phyloP scores from a whole-genome alignment of 495 filamentous ascomycete species.

The Neurospora intermedia region DNA sequence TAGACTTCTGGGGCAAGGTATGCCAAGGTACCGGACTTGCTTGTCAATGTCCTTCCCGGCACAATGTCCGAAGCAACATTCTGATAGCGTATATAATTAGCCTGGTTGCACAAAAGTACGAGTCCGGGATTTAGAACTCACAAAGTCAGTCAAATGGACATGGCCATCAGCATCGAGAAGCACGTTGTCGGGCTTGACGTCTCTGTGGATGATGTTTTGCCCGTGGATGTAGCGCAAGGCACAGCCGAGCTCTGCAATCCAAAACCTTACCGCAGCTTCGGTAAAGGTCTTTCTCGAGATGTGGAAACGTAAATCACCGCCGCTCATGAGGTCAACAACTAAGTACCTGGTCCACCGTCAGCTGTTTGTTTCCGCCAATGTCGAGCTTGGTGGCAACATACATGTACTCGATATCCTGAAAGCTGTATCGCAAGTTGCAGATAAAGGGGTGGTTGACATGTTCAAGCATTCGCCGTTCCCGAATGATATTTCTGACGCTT shows the following conservation, averaged over 20 bases:
- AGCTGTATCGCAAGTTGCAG: constrained; percentile 97
- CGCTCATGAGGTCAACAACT: constrained; percentile 97
- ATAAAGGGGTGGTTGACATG: constrained; percentile 96
- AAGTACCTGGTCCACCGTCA: constrained; percentile 58
- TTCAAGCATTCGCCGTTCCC: constrained; percentile 94
- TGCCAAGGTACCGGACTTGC: constrained; percentile 92
- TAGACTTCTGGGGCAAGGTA: constrained; percentile 97
- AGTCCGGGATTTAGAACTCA: constrained; percentile 33
- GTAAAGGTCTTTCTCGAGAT: constrained; percentile 97
- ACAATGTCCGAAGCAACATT: constrained; percentile 93
- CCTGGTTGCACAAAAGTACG: constrained; percentile 1
- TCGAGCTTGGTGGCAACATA: constrained; percentile 34
- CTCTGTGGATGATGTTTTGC: constrained; percentile 89
- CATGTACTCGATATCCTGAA: constrained; percentile 99
- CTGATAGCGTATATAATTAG: constrained; percentile 34
- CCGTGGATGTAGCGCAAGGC: constrained; percentile 84
- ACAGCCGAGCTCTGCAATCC: constrained; percentile 90
- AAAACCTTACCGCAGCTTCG: constrained; percentile 92
- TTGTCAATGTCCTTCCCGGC: constrained; percentile 72
- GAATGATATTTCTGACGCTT: constrained; percentile 95
- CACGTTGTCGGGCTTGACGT: constrained; percentile 96
- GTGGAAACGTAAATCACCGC: constrained; percentile 93
- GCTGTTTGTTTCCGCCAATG: background rate
- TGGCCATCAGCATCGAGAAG: constrained; percentile 89
- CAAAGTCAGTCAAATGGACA: constrained; percentile 96